A percentile compares a stretch with the other conserved stretches of the same genome.
phyloP scores from a whole-genome alignment of 192 early-diverging fungal genomes.

The Oehlia diaphana region DNA sequence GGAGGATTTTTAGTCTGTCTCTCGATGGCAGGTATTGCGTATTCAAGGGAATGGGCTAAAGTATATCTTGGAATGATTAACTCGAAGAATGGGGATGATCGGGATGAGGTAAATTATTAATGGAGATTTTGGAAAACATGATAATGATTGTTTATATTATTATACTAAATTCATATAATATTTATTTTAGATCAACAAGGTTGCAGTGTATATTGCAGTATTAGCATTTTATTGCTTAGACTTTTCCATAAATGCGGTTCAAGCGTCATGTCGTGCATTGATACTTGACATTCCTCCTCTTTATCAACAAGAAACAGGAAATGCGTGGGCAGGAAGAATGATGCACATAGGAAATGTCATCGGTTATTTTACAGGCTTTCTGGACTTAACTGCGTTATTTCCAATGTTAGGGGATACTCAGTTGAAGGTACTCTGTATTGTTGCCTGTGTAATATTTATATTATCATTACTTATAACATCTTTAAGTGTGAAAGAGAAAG shows the following conservation, averaged over 20 bases:
- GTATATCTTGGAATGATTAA: conserved; percentile 15
- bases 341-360: conserved; percentile 77
- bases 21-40: conserved; percentile 73
- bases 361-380: conserved; percentile 82
- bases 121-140: neutral
- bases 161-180: neutral
- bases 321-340: conserved; percentile 87
- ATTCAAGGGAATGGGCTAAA: conserved; percentile 64
- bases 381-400: conserved; percentile 71
- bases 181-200: conserved; percentile 34
- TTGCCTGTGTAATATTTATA: conserved; percentile 68
- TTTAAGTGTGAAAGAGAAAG: conserved; percentile 56
- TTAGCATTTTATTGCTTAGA: conserved; percentile 87
- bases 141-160: conserved; percentile 10
- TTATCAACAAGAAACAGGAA: conserved; percentile 78
- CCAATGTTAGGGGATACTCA: conserved; percentile 73
- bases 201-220: conserved; percentile 73
- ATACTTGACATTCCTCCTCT: conserved; percentile 82
- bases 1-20: conserved; percentile 63
- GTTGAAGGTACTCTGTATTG: conserved; percentile 75
- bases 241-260: conserved; percentile 90
- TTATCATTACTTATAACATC: conserved; percentile 66
- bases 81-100: neutral
- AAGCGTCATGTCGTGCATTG: conserved; percentile 79
- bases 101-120: neutral